Evolutionary conservation across 768 basidiomycete species (phyloP), one percentile per base, ranked within the genome.

Genomic region (Hortiboletus flavorubellus): DNA sequence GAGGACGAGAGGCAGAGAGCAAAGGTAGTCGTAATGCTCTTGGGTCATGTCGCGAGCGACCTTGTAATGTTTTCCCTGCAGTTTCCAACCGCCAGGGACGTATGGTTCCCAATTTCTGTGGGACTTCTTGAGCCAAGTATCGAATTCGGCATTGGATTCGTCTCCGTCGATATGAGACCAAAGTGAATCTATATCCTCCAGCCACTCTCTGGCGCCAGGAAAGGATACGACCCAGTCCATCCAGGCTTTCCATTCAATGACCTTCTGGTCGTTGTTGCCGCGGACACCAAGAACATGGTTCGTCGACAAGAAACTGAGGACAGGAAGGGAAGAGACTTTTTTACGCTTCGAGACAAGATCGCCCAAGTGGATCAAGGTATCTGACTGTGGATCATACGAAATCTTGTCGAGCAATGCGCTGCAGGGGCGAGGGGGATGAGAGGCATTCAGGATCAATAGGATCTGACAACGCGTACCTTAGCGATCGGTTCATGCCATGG

Each of bases 211-310:
- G 1, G 76, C 79, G 8, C 64, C 71, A 0, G 75, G 71, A 26
- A 78, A 66, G 8, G 69, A 57, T 14, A 69, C 58, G 53, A 95
- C 83, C 91, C 92, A 96, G 16, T 87, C 76, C 48, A 90, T 80
- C 92, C 93, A 98, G 2, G 78, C 75, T 26, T 85, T 78, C 95
- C 95, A 97, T 72, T 96, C 89, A 43, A 98, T 79, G 42, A 94
- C 83, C 58, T 80, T 80, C 71, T 98, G 93, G 73, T 98, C 95
- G 66, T 98, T 92, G 68, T 98, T 98, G 0, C 96, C 95, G 31
- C 95, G 83, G 4, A 97, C 92, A 15, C 93, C 93, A 23, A 79
- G 79, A 41, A 92, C 76, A 48, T 83, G 80, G 62, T 86, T 68
- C 9, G 72, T 64, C 3, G 84, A 72, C 78, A 97, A 78, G 69